Base-by-base conservation (phyloP, 352 stramenopile species). In the Pythium pyrilobum region DNA sequence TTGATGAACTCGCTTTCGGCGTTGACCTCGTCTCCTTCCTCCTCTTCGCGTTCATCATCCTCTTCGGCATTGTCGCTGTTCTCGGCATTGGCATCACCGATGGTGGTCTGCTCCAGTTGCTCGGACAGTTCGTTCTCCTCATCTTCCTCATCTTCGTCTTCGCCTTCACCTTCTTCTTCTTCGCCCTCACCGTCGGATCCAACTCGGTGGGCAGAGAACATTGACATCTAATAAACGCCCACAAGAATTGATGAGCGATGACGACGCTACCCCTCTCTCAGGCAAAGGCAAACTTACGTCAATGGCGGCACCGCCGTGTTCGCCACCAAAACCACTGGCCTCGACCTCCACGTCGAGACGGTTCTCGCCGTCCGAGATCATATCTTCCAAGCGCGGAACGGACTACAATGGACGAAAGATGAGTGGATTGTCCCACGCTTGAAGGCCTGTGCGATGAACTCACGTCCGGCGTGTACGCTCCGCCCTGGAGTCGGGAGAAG, bases 401-500 rank as follows among this genome's bases (percentile, higher is more conserved):
- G 38, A 44, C 62, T 62, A 37, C 18, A 31, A 23, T 48, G 37
- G 36, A 7, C 23, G 24, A 15, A 9, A 36, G 21, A 52, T 28
- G 16, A 9, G 3, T 3, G 12, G 6, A 34, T 37, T 39, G 21
- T 24, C 18, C 9, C 13, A 43, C 15, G 18, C 37, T 12, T 15
- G 16, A 43, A 24, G 12, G 5, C 12, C 15, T 38, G 2, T 9
- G 8, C 41, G 12, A 28, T 31, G 8, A n/a, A 25, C 29, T 59
- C 55, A 23, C 81, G 66, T 97, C 68, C 44, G 84, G 85, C 10
- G 72, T 80, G 65, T 92, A 95, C 18, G 85, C 77, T 29, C 81
- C 85, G 40, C 79, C 77, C 60, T 92, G 83, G 13, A 92, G 64
- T 31, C 83, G 73, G 24, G 85, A 95, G 50, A 98, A 98, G 67